Evolutionary conservation across 2,329 filamentous ascomycete species (phyloP).

Genomic region (Dissoconium aciculare): DNA sequence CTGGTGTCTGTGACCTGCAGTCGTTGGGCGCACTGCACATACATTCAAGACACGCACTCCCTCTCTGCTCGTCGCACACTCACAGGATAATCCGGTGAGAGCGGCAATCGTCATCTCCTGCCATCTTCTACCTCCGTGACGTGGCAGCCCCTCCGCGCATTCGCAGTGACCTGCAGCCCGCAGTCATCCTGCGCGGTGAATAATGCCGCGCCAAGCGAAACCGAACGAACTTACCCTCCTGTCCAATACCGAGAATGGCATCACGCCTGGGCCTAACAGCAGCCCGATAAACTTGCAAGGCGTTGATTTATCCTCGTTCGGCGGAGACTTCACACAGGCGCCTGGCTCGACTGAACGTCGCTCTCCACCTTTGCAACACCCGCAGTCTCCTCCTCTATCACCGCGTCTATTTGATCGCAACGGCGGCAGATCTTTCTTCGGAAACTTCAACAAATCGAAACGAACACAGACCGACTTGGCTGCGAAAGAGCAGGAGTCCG

Average conservation of each 20-base stretch:
- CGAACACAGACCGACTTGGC: conserved; percentile 10
- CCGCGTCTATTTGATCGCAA: conserved; percentile 13
- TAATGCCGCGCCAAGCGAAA: conserved; percentile 20
- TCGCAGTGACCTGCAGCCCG: too few relatives aligned
- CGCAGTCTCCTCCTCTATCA: conserved; percentile 19
- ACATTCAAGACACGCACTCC: too few relatives aligned
- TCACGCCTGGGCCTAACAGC: conserved; percentile 14
- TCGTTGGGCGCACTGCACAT: too few relatives aligned
- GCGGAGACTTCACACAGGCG: conserved; percentile 20
- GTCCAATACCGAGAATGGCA: conserved; percentile 8
- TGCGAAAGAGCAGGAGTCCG: conserved; percentile 11
- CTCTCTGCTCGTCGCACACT: too few relatives aligned
- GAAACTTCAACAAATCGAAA: conserved; percentile 16
- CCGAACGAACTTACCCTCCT: conserved; percentile 20
- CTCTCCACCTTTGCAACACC: conserved; percentile 13
- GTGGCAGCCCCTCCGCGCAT: too few relatives aligned
- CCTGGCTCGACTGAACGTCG: conserved; percentile 11
- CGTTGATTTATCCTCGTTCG: conserved; percentile 24
- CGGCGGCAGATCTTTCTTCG: conserved; percentile 17
- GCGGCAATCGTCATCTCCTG: too few relatives aligned
- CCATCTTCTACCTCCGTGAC: too few relatives aligned
- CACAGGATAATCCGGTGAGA: too few relatives aligned
- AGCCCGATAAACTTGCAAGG: conserved; percentile 24
- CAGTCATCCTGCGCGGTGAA: too few relatives aligned
- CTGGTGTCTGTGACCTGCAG: too few relatives aligned